These are phyloP conservation scores for Colletotrichum sp. DNA, from an alignment of 2,329 filamentous ascomycete genomes.

Conservation along the genomic window DNA sequence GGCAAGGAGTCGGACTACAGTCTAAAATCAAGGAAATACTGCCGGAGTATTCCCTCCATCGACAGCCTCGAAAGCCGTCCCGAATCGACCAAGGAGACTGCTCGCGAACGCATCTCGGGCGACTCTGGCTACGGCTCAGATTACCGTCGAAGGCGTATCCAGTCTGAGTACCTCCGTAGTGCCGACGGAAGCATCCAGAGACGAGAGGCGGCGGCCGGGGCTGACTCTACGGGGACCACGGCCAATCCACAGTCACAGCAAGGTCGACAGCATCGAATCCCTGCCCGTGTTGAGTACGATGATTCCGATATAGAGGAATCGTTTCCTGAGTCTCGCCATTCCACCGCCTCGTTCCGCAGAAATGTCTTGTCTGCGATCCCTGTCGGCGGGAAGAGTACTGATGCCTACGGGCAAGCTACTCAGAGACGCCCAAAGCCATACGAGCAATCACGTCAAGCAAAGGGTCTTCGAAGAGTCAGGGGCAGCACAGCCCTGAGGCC, in stretches of 20 bases:
- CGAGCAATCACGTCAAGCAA: background rate
- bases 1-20: background rate
- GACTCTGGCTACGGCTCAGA: conserved; percentile 11
- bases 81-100: background rate
- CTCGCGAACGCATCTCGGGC: background rate
- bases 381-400: no score
- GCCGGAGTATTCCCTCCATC: background rate
- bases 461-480: background rate
- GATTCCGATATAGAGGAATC: background rate
- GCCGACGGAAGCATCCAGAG: background rate
- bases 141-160: background rate
- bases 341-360: background rate
- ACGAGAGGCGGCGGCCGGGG: background rate
- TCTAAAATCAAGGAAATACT: background rate
- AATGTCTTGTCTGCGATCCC: background rate
- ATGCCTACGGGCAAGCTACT: background rate
- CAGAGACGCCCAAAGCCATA: background rate
- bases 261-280: no score
- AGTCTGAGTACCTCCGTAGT: background rate
- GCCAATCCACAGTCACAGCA: background rate
- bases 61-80: background rate
- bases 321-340: background rate
- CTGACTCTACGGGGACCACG: background rate
- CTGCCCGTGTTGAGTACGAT: background rate
- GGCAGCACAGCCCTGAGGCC: background rate